Conservation (phyloP, 2,329 filamentous ascomycete species). For the Cyphellophora europaea region DNA sequence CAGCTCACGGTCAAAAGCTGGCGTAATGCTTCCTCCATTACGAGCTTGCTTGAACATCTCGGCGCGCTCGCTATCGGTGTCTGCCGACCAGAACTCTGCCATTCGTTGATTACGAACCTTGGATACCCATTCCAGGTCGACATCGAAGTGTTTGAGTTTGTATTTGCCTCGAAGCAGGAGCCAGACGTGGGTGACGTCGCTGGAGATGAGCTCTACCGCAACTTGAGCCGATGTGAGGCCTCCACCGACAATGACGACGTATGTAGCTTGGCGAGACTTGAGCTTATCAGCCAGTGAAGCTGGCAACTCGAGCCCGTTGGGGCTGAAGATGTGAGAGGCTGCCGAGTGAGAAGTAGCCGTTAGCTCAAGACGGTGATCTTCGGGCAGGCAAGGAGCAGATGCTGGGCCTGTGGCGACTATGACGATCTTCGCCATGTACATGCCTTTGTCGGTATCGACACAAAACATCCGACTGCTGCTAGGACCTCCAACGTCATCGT, state of each 20-base stretch:
- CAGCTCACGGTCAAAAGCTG: slow-evolving; percentile 57
- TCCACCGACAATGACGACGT: slow-evolving; percentile 63
- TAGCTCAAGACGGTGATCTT: slow-evolving; percentile 6
- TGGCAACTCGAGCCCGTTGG: slow-evolving; percentile 49
- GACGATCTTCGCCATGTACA: slow-evolving; percentile 52
- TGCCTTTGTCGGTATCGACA: slow-evolving; percentile 44
- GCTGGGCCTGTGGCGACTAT: slow-evolving; percentile 64
- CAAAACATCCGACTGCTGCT: slow-evolving; percentile 50
- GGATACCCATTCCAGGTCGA: slow-evolving; percentile 68
- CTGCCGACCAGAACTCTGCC: slow-evolving; percentile 66
- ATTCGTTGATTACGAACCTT: slow-evolving; percentile 74
- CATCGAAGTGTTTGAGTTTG: slow-evolving; percentile 66
- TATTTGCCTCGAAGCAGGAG: slow-evolving; percentile 54
- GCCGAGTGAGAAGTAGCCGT: slow-evolving; percentile 16
- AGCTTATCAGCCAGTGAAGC: slow-evolving; percentile 45
- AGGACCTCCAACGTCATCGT: slow-evolving; percentile 37
- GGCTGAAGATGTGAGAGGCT: slow-evolving; percentile 53
- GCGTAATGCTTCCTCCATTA: slow-evolving; percentile 68
- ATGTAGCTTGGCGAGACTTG: slow-evolving; percentile 28
- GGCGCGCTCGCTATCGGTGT: slow-evolving; percentile 59
- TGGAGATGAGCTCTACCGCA: slow-evolving; percentile 56
- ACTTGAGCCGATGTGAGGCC: slow-evolving; percentile 70
- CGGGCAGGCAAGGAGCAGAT: slow-evolving; percentile 30
- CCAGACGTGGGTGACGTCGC: slow-evolving; percentile 55
- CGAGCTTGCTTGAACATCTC: slow-evolving; percentile 57